Evolutionary conservation across 1,139 yeast genomes (phyloP).

Genomic region (Suhomyces coccinellae): DNA sequence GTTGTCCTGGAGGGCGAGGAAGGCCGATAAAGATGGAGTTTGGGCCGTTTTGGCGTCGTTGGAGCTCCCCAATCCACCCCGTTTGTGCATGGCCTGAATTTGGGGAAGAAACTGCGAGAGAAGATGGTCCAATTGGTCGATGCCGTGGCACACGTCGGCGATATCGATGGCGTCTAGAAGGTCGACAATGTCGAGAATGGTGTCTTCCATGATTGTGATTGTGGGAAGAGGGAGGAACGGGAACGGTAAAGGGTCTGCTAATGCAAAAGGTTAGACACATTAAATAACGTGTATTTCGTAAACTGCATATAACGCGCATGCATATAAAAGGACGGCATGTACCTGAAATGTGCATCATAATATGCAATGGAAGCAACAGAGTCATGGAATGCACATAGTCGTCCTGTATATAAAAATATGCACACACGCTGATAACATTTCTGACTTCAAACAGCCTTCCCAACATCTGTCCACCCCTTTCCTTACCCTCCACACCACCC

Average conservation of each 20-base stretch:
- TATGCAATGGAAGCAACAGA: too few species aligned
- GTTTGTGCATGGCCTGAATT: conserved; percentile 21
- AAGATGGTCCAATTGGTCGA: conserved; percentile 20
- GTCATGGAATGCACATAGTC: too few species aligned
- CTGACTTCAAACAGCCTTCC: neutral
- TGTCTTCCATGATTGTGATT: conserved; percentile 21
- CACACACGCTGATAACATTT: neutral
- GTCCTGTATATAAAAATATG: neutral
- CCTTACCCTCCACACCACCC: neutral
- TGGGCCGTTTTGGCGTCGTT: conserved; percentile 2
- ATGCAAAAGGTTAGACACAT: too few species aligned
- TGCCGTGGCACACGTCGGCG: conserved; percentile 16
- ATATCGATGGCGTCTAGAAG: conserved; percentile 17
- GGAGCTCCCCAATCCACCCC: conserved; percentile 7
- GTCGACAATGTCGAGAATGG: conserved; percentile 19
- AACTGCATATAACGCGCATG: neutral
- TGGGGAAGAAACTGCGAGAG: conserved; percentile 27
- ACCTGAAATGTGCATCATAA: too few species aligned
- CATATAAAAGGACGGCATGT: neutral
- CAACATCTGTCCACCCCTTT: neutral
- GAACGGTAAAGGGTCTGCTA: neutral
- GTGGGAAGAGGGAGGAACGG: neutral
- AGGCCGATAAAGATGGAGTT: conserved; percentile 29
- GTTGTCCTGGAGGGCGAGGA: conserved; percentile 51
- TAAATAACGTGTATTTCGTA: too few species aligned